Evolutionary conservation across 768 basidiomycete species (phyloP), one percentile per base, ranked within the genome.

Genomic region (Hygrophoropsis aurantiaca): DNA sequence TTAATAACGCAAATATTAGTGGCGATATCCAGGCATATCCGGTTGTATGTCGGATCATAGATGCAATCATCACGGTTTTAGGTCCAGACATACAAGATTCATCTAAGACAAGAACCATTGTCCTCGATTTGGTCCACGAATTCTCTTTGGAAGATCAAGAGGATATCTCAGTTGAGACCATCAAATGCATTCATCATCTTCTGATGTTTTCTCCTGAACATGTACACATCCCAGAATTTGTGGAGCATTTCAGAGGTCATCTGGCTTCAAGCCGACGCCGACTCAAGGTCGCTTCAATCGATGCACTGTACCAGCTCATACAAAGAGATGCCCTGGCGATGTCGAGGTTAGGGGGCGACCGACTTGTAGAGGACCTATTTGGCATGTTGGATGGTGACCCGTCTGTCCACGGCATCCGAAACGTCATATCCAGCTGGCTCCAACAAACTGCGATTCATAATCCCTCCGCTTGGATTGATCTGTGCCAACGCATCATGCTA

Each of bases 401-500:
- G 0, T 89, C 86, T 3, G 87, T 97, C 13, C 87, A 95, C 53
- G 97, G 97, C 4, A 94, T 98, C 19, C 77, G 90, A 24, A 87
- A 91, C 52, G 93, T 97, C 48, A 98, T 98, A 56, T 74, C 81
- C 11, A 91, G 88, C 53, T 99, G 97, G 97, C 74, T 98, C 6
- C 82, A 88, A 52, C 97, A 99, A 65, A 98, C 97, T 0, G 94
- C 92, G 1, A 77, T 90, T 16, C 81, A 90, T 47, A 90, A 94
- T 51, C 95, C 97, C 0, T 93, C 89, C 0, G 97, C 94, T 1
- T 99, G 97, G 97, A 97, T 99, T 46, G 94, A 94, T 60, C 76
- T 98, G 1, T 98, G 95, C 58, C 95, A 97, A 65, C 76, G 93
- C 20, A 98, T 99, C 60, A 97, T 99, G 93, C 85, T 90, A 5